Conservation (phyloP, 805 yeast species). For the Metschnikowia sp. region DNA sequence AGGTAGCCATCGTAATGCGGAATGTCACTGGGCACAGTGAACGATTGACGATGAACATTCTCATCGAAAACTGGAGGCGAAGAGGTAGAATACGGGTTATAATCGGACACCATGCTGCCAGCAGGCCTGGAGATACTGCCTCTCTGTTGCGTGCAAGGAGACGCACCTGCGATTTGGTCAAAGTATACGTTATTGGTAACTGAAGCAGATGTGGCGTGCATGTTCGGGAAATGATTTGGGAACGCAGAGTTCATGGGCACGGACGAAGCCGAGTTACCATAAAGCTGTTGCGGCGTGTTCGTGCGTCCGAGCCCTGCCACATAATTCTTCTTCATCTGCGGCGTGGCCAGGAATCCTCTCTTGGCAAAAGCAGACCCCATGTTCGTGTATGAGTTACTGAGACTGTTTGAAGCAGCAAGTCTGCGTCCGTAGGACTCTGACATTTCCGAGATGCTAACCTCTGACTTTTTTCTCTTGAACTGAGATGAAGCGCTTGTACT, state of each 20-base stretch:
- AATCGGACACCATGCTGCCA: conserved; percentile 9
- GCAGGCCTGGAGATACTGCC: conserved; percentile 9
- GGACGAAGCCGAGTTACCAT: background rate
- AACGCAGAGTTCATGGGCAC: conserved; percentile 5
- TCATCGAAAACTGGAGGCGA: conserved; percentile 13
- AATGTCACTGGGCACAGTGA: conserved; percentile 13
- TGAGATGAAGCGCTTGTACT: conserved; percentile 24
- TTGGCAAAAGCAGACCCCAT: conserved; percentile 5
- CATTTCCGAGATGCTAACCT: conserved; percentile 24
- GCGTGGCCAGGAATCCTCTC: conserved; percentile 18
- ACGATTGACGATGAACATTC: conserved; percentile 6
- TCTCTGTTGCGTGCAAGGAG: conserved; percentile 3
- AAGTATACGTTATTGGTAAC: conserved; percentile 3
- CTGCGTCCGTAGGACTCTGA: conserved; percentile 22
- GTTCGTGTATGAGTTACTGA: conserved; percentile 13
- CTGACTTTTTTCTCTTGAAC: conserved; percentile 43
- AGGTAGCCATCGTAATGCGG: conserved; percentile 1
- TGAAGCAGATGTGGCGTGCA: background rate
- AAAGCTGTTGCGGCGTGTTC: background rate
- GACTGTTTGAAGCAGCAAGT: conserved; percentile 15
- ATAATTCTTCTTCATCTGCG: conserved; percentile 10
- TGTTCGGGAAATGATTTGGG: conserved; percentile 1
- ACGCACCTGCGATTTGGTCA: conserved; percentile 5
- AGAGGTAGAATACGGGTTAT: conserved; percentile 11
- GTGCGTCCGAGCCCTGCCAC: conserved; percentile 3